A percentile compares a stretch with the other conserved stretches of the same genome.
These are phyloP conservation scores for Moesziomyces sp. DNA, from an alignment of 1,284 basidiomycete genomes.

Conservation along the genomic window DNA sequence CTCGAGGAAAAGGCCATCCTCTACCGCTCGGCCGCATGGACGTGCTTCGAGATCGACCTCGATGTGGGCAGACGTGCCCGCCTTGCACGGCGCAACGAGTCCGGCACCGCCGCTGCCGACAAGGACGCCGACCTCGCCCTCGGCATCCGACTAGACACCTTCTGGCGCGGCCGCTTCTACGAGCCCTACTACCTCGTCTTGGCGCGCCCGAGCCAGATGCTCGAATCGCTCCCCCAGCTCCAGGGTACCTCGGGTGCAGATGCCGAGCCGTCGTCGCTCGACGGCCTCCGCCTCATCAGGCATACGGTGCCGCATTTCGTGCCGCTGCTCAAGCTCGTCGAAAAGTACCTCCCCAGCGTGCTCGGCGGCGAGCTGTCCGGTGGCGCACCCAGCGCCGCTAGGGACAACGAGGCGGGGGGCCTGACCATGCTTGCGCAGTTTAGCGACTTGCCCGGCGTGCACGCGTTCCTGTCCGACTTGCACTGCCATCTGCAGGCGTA, in stretches of 20 bases:
- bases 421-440: conserved; percentile 45
- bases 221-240: conserved; percentile 29
- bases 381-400: conserved; percentile 18
- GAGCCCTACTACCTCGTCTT: conserved; percentile 56
- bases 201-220: conserved; percentile 39
- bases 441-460: conserved; percentile 35
- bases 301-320: conserved; percentile 58
- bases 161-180: conserved; percentile 48
- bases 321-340: conserved; percentile 39
- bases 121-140: conserved; percentile 43
- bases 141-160: conserved; percentile 53
- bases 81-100: conserved; percentile 6
- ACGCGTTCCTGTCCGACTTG: conserved; percentile 44
- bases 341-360: conserved; percentile 41
- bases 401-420: conserved; percentile 38
- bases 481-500: conserved; percentile 52
- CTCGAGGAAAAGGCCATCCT: conserved; percentile 49
- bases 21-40: conserved; percentile 51
- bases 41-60: conserved; percentile 54
- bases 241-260: conserved; percentile 25
- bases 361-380: conserved; percentile 22
- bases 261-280: conserved; percentile 12
- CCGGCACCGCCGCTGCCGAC: conserved; percentile 12
- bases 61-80: conserved; percentile 53
- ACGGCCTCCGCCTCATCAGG: conserved; percentile 38